Evolutionary conservation across 371 early-diverging fungal genomes (phyloP), one percentile per base, ranked within the genome.

Genomic region (Nosema muscidifuracis): DNA sequence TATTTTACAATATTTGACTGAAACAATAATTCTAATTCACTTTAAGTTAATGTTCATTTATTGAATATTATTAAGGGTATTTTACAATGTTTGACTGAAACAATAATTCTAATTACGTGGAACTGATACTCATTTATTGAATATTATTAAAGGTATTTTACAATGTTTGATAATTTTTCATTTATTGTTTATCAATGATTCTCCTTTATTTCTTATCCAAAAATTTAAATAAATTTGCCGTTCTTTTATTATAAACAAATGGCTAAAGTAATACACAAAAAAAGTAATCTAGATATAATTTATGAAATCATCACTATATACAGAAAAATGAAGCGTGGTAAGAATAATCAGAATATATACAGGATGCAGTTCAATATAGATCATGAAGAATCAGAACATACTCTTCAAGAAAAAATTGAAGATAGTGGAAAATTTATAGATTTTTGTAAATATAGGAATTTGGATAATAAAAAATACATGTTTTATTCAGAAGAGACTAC

Each of bases 271-370:
- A 50, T 53, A 2, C 7, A 13, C 2, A 55, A 55, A 42, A 31
- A 50, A 2, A 20, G 28, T 7, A 51, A 63, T 51, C 42, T 33
- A 36, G 40, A 66, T 44, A 64, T 34, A 26, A 76, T 81, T 9
- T 53, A 58, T 15, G 81, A 81, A 57, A 73, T 81, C 12, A 73
- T 81, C 30, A 78, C 79, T 1, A 81, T 81, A 30, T 81, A 81
- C 65, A 31, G 77, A 40, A 78, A 75, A 44, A 78, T 81, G 77
- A 78, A 74, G 40, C 73, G 78, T 40, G 81, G 81, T 28, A 67
- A 33, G 12, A 30, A 67, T n/a, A 76, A 56, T 31, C 76, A 56
- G 38, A 55, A 66, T 36, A 61, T 76, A 40, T 75, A 78, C 51
- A 67, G 67, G 38, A 62, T 55, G 26, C 55, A 26, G 36, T 65